Percentiles rank a stretch among this genome's conserved stretches.
These are phyloP conservation scores for Cryptosporidium felis DNA, from an alignment of 169 alveolate species.

Conservation along the genomic window DNA sequence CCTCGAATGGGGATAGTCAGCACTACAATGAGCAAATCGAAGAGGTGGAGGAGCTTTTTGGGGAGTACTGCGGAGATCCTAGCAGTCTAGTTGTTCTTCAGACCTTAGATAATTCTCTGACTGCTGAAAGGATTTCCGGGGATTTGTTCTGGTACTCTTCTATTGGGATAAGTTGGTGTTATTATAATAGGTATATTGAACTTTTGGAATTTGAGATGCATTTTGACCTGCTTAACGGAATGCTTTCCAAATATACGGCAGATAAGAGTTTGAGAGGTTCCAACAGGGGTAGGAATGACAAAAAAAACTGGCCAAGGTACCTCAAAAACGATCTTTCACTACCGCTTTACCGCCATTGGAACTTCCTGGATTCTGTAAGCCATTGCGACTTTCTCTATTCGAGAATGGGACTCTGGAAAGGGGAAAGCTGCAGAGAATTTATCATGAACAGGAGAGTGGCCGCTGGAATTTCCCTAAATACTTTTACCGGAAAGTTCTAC, in stretches of 20 bases:
- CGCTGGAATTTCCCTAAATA: constrained; percentile 44
- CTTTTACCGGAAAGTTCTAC: constrained; percentile 40
- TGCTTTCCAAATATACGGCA: constrained; percentile 25
- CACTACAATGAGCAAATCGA: background rate
- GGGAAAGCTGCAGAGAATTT: constrained; percentile 19
- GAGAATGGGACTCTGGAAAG: constrained; percentile 44
- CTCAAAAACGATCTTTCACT: constrained; percentile 43
- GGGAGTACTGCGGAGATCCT: constrained; percentile 67
- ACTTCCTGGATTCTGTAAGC: constrained; percentile 22
- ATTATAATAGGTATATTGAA: constrained; percentile 52
- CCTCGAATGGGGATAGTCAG: constrained; percentile 16
- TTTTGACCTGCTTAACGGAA: constrained; percentile 30
- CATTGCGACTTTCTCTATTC: constrained; percentile 27
- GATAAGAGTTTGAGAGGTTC: background rate
- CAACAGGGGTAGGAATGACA: background rate
- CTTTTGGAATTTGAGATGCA: constrained; percentile 30
- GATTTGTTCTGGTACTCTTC: constrained; percentile 47
- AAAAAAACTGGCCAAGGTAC: constrained; percentile 60
- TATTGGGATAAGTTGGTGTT: constrained; percentile 55
- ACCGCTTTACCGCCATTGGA: constrained; percentile 67
- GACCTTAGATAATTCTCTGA: constrained; percentile 40
- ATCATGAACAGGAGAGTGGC: constrained; percentile 53
- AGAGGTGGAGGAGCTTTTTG: constrained; percentile 10
- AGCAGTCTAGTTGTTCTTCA: constrained; percentile 57
- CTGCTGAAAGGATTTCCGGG: constrained; percentile 66